These are phyloP conservation scores for Lupinus albus DNA, from an alignment of 306 rosid genomes.

Conservation along the genomic window DNA sequence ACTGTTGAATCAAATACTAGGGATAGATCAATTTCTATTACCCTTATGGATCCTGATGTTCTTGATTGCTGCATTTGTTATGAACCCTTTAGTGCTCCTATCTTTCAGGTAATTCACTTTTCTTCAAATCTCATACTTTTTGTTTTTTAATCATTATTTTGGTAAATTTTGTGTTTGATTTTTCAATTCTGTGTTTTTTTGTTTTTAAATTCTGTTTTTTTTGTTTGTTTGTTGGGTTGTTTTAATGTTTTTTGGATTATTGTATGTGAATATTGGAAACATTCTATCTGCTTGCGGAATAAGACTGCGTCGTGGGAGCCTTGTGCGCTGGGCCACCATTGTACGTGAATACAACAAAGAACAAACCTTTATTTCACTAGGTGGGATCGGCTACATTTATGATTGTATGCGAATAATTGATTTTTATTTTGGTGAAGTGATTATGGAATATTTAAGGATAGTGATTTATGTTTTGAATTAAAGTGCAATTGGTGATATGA, in stretches of 20 bases:
- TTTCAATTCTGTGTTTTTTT: conserved; percentile 8
- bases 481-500: background rate
- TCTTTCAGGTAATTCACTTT: conserved; percentile 65
- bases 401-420: background rate
- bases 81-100: conserved; percentile 63
- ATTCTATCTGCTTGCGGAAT: too few relatives aligned
- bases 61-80: conserved; percentile 81
- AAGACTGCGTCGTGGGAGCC: too few relatives aligned
- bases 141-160: background rate
- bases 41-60: conserved; percentile 71
- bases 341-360: too few relatives aligned
- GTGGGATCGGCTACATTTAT: too few relatives aligned
- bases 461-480: conserved; percentile 25
- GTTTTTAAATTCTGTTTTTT: too few relatives aligned
- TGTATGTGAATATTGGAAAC: too few relatives aligned
- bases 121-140: background rate
- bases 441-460: conserved; percentile 7
- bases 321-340: too few relatives aligned
- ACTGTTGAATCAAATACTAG: conserved; percentile 18
- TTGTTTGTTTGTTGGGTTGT: too few relatives aligned
- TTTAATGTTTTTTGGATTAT: too few relatives aligned
- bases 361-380: too few relatives aligned
- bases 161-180: background rate
- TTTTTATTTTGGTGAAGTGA: background rate
- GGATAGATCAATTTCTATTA: conserved; percentile 42